phyloP scores from a whole-genome alignment of 495 filamentous ascomycete species.

The Thermothielavioides terrestris region DNA sequence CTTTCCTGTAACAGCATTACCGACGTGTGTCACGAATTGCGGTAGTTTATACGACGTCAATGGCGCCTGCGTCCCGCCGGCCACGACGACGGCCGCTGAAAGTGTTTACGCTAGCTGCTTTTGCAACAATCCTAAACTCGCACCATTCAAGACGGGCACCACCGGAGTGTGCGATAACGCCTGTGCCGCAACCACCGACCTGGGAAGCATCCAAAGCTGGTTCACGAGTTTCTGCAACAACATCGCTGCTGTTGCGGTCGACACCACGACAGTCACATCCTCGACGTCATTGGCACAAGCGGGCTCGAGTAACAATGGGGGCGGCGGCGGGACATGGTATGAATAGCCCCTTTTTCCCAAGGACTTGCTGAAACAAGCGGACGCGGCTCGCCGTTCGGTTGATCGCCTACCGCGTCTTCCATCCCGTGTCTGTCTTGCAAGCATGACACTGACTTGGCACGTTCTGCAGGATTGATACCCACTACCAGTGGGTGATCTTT shows the following conservation, averaged over 20 bases:
- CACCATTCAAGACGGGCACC: conserved; percentile 34
- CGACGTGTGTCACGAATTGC: conserved; percentile 39
- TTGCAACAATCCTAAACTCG: conserved; percentile 34
- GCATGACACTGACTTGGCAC: not conserved
- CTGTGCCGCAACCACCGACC: conserved; percentile 26
- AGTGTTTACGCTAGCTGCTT: conserved; percentile 37
- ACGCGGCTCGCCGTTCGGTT: conserved; percentile 2
- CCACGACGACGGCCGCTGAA: conserved; percentile 18
- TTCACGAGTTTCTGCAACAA: conserved; percentile 38
- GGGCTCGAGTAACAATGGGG: conserved; percentile 6
- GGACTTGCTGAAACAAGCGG: not conserved
- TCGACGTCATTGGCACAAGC: conserved; percentile 14
- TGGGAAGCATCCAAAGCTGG: conserved; percentile 41
- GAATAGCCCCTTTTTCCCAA: not conserved
- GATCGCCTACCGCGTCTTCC: not conserved
- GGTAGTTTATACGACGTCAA: conserved; percentile 47
- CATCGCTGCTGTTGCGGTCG: not conserved
- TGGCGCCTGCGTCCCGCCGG: conserved; percentile 43
- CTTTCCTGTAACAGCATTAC: conserved; percentile 38
- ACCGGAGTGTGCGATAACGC: conserved; percentile 32
- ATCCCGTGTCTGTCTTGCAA: not conserved
- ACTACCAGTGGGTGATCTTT: conserved; percentile 51
- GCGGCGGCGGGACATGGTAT: conserved; percentile 23
- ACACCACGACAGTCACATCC: conserved; percentile 10
- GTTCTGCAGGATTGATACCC: conserved; percentile 35